These are phyloP conservation scores for Colletotrichum musicola DNA, from an alignment of 2,329 filamentous ascomycete species.

Conservation along the genomic window DNA sequence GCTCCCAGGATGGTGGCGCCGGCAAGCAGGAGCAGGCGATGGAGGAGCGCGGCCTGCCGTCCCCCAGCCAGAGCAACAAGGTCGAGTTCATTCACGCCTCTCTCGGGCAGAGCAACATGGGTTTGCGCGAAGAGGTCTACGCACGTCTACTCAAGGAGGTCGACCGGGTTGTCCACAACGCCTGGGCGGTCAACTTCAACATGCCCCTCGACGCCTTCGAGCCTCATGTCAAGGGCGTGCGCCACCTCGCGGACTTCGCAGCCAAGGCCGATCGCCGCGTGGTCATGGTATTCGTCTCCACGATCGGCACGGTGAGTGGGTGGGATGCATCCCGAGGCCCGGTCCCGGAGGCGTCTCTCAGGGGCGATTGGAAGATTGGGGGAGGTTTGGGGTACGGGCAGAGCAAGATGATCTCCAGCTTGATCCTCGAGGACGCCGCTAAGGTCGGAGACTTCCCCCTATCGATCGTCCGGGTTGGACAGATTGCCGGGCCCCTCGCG, in stretches of 20 bases:
- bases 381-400: slow-evolving; percentile 31
- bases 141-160: slow-evolving; percentile 50
- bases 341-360: slow-evolving; percentile 17
- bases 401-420: slow-evolving; percentile 34
- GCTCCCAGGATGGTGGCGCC: slow-evolving; percentile 27
- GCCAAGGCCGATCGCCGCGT: slow-evolving; percentile 22
- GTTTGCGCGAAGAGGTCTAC: slow-evolving; percentile 13
- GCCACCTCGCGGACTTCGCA: slow-evolving; percentile 56
- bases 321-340: slow-evolving; percentile 25
- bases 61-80: slow-evolving; percentile 21
- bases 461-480: slow-evolving; percentile 34
- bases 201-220: slow-evolving; percentile 62
- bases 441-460: slow-evolving; percentile 26
- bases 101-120: slow-evolving; percentile 18
- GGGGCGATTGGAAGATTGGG: slow-evolving; percentile 18
- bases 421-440: slow-evolving; percentile 34
- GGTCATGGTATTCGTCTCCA: slow-evolving; percentile 35
- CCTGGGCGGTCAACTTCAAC: slow-evolving; percentile 65
- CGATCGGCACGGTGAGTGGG: slow-evolving; percentile 31
- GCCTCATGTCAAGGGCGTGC: slow-evolving; percentile 62
- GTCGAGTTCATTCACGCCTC: slow-evolving; percentile 52
- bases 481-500: slow-evolving; percentile 36
- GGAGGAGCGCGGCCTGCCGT: slow-evolving; percentile 18
- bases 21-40: slow-evolving; percentile 31
- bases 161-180: slow-evolving; percentile 65